Percentiles rank a stretch among this genome's conserved stretches.
Conservation (phyloP, 805 yeast genomes). For the Huiozyma sinensis region DNA sequence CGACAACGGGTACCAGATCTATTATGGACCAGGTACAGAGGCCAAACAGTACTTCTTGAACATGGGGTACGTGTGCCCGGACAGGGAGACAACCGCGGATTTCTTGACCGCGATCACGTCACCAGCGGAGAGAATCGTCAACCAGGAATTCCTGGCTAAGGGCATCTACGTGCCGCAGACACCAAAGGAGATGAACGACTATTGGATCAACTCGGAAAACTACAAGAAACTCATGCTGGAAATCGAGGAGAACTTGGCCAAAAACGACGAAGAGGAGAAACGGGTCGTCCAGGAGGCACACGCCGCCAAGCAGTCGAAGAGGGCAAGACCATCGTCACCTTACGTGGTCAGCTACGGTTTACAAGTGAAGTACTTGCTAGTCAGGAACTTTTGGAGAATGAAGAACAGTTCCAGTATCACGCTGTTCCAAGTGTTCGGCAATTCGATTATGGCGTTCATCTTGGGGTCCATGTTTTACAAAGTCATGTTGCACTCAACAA, state of each 20-base stretch:
- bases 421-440: slow-evolving; percentile 33
- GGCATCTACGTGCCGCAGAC: slow-evolving; percentile 50
- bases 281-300: slow-evolving; percentile 32
- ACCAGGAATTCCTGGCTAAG: slow-evolving; percentile 26
- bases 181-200: slow-evolving; percentile 48
- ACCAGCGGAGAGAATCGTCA: slow-evolving; percentile 45
- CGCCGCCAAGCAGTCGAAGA: slow-evolving; percentile 41
- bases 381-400: slow-evolving; percentile 39
- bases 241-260: slow-evolving; percentile 33
- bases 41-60: slow-evolving; percentile 49
- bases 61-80: slow-evolving; percentile 57
- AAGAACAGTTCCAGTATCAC: slow-evolving; percentile 41
- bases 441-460: slow-evolving; percentile 43
- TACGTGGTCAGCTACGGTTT: slow-evolving; percentile 40
- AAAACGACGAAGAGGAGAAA: slow-evolving; percentile 16
- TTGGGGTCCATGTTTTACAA: slow-evolving; percentile 51
- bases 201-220: slow-evolving; percentile 46
- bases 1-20: slow-evolving; percentile 52
- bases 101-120: slow-evolving; percentile 61
- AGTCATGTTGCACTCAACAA: slow-evolving; percentile 26
- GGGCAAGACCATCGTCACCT: slow-evolving; percentile 38
- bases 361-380: slow-evolving; percentile 39
- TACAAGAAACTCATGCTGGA: slow-evolving; percentile 32
- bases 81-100: slow-evolving; percentile 61
- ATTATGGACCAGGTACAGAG: slow-evolving; percentile 45